Base-by-base conservation (phyloP, 257 asterid genomes). In the Osmanthus fragrans region DNA sequence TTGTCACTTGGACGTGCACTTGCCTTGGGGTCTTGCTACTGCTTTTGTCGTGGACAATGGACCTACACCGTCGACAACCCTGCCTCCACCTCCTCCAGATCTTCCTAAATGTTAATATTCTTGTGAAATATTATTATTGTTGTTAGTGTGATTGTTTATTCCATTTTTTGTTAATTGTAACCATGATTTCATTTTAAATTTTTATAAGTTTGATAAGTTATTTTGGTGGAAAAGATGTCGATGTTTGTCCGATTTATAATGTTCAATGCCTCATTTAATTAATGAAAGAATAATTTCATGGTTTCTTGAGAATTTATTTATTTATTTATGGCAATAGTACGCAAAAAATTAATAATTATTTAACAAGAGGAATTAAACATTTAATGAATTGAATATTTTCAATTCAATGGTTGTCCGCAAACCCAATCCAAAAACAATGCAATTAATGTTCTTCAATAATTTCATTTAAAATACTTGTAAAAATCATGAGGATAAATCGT, bases 31-130 rank as follows among this genome's bases (percentile, higher is more conserved):
- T 33, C 56, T 93, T 47, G 87, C 93, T 2, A 84, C 88, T 1
- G 97, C 87, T 15, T 84, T 93, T 30, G 87, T 76, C 1, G 93
- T 91, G n/a, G 96, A 87, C 79, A 90, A 93, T 75, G 98, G 98
- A 73, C 91, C 89, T 3, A 90, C 96, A 7, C 84, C 82, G 0
- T 45, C 83, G 0, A 84, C 93, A 6, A 86, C 47, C 11, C 73
- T 91, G 72, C 96, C 96, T 18, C 93, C 96, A 16, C 98, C 98
- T 1, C 97, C 97, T 0, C 66, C 85, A 0, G 97, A 90, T 86
- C 80, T 85, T 56, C 98, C 97, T 45, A 76, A 80, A 40, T 93
- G 98, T 74, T 87, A 70, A 72, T 45, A 10, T 11, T 37, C 12
- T 71, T 16, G 7, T 27, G 18, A 4, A 70, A 33, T 37, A 2